Conservation (phyloP, 176 grass and related monocot genomes). For the Oryza meridionalis region DNA sequence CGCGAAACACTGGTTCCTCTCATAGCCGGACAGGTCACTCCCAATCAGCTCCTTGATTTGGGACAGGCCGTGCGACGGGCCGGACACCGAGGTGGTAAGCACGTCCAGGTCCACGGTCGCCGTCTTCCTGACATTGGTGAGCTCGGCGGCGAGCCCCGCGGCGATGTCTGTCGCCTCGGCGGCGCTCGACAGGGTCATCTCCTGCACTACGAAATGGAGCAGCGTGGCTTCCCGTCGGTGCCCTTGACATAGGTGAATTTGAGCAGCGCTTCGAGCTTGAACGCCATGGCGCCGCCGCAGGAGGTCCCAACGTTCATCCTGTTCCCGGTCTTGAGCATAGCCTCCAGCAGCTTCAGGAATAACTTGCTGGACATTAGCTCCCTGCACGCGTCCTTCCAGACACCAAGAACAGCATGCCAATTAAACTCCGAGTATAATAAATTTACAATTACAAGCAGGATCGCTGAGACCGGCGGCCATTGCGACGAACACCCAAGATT, state of each 20-base stretch:
- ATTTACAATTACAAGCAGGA: neutral
- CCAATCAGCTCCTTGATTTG: slow-evolving; percentile 62
- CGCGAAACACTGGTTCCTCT: slow-evolving; percentile 54
- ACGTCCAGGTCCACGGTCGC: slow-evolving; percentile 85
- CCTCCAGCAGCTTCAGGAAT: slow-evolving; percentile 93
- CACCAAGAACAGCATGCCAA: neutral
- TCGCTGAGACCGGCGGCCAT: neutral
- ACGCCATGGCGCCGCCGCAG: slow-evolving; percentile 80
- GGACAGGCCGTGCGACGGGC: slow-evolving; percentile 58
- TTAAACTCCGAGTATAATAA: neutral
- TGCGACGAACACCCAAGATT: neutral
- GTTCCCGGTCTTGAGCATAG: slow-evolving; percentile 95
- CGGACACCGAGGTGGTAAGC: slow-evolving; percentile 66
- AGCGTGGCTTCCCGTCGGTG: slow-evolving; percentile 84
- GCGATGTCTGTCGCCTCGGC: slow-evolving; percentile 52
- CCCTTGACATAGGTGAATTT: slow-evolving; percentile 99
- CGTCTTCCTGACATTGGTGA: slow-evolving; percentile 79
- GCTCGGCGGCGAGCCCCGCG: slow-evolving; percentile 75
- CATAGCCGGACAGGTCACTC: no score
- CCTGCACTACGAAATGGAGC: slow-evolving; percentile 93
- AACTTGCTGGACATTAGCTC: slow-evolving; percentile 91
- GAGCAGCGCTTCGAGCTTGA: slow-evolving; percentile 93
- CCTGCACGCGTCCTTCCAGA: slow-evolving; percentile 73
- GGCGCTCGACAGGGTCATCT: slow-evolving; percentile 63
- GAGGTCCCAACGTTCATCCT: no score